phyloP scores from a whole-genome alignment of 129 eudicot genomes.

The Chrysanthemum lavandulifolium region DNA sequence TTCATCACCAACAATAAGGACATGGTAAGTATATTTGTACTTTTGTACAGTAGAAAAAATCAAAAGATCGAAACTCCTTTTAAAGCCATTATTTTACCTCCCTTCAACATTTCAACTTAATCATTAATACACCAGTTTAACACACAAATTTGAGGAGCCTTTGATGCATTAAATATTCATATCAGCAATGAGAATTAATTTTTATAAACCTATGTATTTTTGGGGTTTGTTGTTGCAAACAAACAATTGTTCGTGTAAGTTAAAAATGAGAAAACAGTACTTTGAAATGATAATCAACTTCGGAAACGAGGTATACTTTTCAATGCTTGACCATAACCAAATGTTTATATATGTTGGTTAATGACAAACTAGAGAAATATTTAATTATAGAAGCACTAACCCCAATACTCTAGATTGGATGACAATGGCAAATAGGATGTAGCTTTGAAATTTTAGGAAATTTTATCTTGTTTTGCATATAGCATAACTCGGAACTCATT shows the following conservation, averaged over 20 bases:
- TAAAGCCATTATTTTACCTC: no score
- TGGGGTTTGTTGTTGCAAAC: not conserved
- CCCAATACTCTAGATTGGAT: no score
- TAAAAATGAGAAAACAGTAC: not conserved
- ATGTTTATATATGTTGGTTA: no score
- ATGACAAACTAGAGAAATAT: no score
- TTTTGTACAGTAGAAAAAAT: no score
- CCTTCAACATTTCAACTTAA: no score
- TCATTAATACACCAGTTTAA: no score
- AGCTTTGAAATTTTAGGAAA: not conserved
- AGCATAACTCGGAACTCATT: not conserved
- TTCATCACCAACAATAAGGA: slow-evolving; percentile 39
- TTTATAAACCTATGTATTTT: not conserved
- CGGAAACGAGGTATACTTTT: no score
- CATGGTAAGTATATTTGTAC: slow-evolving; percentile 42
- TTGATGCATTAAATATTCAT: not conserved
- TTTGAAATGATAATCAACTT: not conserved
- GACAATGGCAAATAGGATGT: no score
- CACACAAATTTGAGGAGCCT: not conserved
- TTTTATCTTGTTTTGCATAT: not conserved
- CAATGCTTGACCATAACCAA: no score
- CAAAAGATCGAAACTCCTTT: no score
- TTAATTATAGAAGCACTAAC: no score
- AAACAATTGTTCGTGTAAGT: not conserved
- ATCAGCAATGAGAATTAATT: not conserved